Conservation (phyloP, 2,329 filamentous ascomycete genomes). For the Pseudovirgaria hyperparasitica region DNA sequence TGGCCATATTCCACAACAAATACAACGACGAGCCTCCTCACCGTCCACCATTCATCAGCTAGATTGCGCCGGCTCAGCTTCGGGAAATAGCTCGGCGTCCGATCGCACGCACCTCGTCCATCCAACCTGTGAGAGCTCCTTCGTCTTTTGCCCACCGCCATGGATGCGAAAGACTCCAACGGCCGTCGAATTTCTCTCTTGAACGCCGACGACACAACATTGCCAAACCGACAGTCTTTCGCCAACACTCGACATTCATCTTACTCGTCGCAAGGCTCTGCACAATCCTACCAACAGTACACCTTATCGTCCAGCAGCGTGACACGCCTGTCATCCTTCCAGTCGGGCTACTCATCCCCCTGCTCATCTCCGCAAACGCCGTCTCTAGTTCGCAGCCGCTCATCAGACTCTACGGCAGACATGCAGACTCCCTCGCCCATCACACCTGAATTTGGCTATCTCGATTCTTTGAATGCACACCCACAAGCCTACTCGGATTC, state of each 20-base stretch:
- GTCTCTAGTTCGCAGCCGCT: constrained; percentile 32
- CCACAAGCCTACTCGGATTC: too few species aligned
- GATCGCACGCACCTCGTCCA: too few species aligned
- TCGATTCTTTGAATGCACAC: background rate
- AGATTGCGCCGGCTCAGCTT: too few species aligned
- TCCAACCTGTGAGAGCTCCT: too few species aligned
- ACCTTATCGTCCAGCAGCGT: constrained; percentile 7
- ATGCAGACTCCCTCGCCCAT: constrained; percentile 33
- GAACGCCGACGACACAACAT: constrained; percentile 30
- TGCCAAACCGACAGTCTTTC: constrained; percentile 9
- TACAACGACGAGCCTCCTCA: too few species aligned
- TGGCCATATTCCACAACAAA: too few species aligned
- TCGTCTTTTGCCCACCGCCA: too few species aligned
- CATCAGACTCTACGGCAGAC: constrained; percentile 30
- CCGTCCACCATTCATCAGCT: too few species aligned
- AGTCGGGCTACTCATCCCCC: constrained; percentile 33
- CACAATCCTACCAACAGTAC: too few species aligned
- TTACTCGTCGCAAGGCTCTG: constrained; percentile 2
- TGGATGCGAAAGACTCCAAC: constrained; percentile 39
- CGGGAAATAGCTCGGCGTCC: too few species aligned
- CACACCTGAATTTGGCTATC: constrained; percentile 30
- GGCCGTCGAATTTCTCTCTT: constrained; percentile 38
- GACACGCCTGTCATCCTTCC: constrained; percentile 24
- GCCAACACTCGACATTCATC: constrained; percentile 1
- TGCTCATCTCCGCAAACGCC: constrained; percentile 34